Conservation (phyloP, 768 basidiomycete genomes). For the Fomitopsis pulvina region DNA sequence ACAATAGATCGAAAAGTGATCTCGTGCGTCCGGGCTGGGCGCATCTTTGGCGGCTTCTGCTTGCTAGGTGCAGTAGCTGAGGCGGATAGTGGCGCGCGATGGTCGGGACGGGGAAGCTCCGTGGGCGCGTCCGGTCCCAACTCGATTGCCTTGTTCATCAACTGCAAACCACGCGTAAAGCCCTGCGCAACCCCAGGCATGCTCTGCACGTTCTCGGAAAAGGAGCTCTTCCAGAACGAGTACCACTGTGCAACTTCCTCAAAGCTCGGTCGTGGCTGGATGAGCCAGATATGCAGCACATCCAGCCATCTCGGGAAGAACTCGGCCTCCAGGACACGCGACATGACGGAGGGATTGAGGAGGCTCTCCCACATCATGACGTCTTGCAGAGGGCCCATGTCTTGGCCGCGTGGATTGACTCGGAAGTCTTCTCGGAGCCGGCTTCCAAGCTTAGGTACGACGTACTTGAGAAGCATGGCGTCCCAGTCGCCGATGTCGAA, state of each 20-base stretch:
- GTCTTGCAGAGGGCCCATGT: conserved; percentile 72
- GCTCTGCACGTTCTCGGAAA: conserved; percentile 64
- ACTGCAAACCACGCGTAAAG: conserved; percentile 81
- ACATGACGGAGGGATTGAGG: conserved; percentile 70
- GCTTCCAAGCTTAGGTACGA: conserved; percentile 86
- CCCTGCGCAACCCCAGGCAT: conserved; percentile 66
- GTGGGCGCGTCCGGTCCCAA: conserved; percentile 73
- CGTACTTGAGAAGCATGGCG: conserved; percentile 78
- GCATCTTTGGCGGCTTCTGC: conserved; percentile 29
- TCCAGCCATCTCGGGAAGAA: conserved; percentile 99
- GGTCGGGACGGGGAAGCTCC: conserved; percentile 62
- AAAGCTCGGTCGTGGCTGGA: conserved; percentile 82
- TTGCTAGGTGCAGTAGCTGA: conserved; percentile 20
- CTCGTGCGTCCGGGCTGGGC: conserved; percentile 59
- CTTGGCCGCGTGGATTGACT: conserved; percentile 86
- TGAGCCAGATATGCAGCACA: conserved; percentile 85
- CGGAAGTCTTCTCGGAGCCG: conserved; percentile 79
- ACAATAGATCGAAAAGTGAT: conserved; percentile 92
- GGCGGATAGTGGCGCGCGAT: conserved; percentile 30
- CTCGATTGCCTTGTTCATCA: conserved; percentile 93
- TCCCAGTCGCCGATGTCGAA: conserved; percentile 87
- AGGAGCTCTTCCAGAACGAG: conserved; percentile 77
- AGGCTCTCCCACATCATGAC: conserved; percentile 75
- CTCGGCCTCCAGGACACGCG: conserved; percentile 80
- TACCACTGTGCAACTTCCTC: conserved; percentile 95